phyloP scores from a whole-genome alignment of 2,329 filamentous ascomycete species.

The Epichloe scottii region DNA sequence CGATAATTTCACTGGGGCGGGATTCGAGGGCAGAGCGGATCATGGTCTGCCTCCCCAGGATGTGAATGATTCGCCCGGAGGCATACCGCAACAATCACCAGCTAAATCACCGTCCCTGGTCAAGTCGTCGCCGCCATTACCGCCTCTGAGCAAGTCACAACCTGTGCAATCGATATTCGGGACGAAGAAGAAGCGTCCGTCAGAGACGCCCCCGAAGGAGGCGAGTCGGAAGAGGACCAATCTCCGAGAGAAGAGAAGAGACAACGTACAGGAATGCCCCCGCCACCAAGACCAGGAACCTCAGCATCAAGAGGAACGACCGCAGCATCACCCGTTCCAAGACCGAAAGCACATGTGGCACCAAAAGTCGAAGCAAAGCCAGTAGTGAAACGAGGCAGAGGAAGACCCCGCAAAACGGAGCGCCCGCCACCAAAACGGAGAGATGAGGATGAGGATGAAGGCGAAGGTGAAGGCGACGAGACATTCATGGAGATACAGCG shows the following conservation, averaged over 20 bases:
- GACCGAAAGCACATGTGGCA: not conserved
- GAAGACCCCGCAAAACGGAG: slow-evolving; percentile 6
- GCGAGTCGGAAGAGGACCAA: slow-evolving; percentile 11
- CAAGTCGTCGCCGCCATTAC: not conserved
- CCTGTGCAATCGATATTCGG: not conserved
- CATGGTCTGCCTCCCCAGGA: not conserved
- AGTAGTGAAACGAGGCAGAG: slow-evolving; percentile 5
- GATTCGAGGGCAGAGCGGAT: slow-evolving; percentile 8
- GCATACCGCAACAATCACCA: not conserved
- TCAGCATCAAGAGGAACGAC: slow-evolving; percentile 13
- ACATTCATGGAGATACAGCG: slow-evolving; percentile 37
- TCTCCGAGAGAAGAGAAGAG: slow-evolving; percentile 14
- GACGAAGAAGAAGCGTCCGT: slow-evolving; percentile 2
- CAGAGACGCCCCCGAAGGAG: slow-evolving; percentile 7
- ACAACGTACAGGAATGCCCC: slow-evolving; percentile 13
- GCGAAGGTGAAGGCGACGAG: slow-evolving; percentile 24
- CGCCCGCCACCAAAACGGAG: slow-evolving; percentile 14
- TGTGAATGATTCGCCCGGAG: slow-evolving; percentile 5
- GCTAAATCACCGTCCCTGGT: not conserved
- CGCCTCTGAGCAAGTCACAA: not conserved
- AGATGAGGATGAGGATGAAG: slow-evolving; percentile 23
- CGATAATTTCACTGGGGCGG: slow-evolving; percentile 6
- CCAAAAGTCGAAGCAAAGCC: not conserved
- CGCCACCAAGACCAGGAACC: slow-evolving; percentile 13
- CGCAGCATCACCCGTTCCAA: not conserved